phyloP scores from a whole-genome alignment of 148 eudicot species.

The Tetragonia tetragonoides region DNA sequence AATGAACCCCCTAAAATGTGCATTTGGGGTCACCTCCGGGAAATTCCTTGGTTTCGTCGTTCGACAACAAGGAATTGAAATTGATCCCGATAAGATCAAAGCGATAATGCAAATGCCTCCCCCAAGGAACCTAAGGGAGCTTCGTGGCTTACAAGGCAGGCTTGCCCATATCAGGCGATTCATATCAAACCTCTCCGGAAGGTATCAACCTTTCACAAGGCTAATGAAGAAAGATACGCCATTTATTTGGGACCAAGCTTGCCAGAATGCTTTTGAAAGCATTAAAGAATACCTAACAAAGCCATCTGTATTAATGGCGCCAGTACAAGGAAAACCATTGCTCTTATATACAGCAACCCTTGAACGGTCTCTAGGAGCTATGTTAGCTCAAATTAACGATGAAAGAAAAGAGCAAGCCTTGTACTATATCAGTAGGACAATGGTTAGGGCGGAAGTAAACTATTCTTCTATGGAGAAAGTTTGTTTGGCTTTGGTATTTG shows the following conservation, averaged over 20 bases:
- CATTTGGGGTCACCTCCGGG: not conserved
- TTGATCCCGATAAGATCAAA: not conserved
- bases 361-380: not conserved
- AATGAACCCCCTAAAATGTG: not conserved
- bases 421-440: not conserved
- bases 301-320: not conserved
- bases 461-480: not conserved
- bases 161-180: not conserved
- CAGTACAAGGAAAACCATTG: not conserved
- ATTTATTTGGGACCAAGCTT: not conserved
- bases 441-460: not conserved
- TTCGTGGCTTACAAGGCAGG: not conserved
- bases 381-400: not conserved
- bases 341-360: not conserved
- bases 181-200: not conserved
- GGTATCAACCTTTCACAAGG: not conserved
- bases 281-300: too few species aligned
- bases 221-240: not conserved
- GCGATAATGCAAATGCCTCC: not conserved
- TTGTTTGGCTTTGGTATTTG: not conserved
- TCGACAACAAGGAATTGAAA: not conserved
- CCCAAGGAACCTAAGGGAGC: not conserved
- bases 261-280: not conserved
- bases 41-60: not conserved
- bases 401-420: not conserved